Evolutionary conservation across 768 basidiomycete species (phyloP).

Genomic region (Suillus hirtellus): DNA sequence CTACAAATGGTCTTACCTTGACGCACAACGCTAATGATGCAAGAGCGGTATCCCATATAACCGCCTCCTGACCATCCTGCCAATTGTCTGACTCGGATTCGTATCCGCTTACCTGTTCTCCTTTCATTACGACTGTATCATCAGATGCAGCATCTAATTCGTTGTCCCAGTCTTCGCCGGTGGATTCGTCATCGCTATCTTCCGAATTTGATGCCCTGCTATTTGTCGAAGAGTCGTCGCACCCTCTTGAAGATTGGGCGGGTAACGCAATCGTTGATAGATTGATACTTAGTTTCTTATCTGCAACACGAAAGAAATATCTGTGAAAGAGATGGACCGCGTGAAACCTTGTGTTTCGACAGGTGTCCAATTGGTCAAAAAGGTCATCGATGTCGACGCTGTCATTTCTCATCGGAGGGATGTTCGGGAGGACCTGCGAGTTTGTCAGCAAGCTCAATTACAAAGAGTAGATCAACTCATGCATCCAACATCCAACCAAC

Average conservation of each 20-base stretch:
- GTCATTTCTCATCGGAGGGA: background rate
- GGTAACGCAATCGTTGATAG: background rate
- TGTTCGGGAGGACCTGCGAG: background rate
- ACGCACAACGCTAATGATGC: slow-evolving; percentile 61
- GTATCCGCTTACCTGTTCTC: slow-evolving; percentile 3
- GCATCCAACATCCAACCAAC: slow-evolving; percentile 51
- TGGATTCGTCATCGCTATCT: slow-evolving; percentile 12
- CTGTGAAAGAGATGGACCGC: slow-evolving; percentile 61
- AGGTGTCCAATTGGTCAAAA: slow-evolving; percentile 53
- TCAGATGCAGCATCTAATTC: slow-evolving; percentile 2
- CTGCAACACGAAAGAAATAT: slow-evolving; percentile 47
- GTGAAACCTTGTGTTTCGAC: slow-evolving; percentile 63
- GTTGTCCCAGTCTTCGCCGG: slow-evolving; percentile 10
- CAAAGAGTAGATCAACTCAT: background rate
- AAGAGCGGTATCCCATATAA: slow-evolving; percentile 60
- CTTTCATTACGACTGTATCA: background rate
- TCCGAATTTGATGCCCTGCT: background rate
- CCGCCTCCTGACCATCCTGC: slow-evolving; percentile 24
- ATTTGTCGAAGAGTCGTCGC: background rate
- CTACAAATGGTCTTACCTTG: slow-evolving; percentile 43
- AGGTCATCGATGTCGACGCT: slow-evolving; percentile 25
- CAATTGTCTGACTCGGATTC: background rate
- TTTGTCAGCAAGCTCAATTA: background rate
- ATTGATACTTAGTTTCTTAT: background rate
- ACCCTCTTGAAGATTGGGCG: background rate